Base-by-base conservation (phyloP, 129 eudicot genomes). In the Arctium lappa region DNA sequence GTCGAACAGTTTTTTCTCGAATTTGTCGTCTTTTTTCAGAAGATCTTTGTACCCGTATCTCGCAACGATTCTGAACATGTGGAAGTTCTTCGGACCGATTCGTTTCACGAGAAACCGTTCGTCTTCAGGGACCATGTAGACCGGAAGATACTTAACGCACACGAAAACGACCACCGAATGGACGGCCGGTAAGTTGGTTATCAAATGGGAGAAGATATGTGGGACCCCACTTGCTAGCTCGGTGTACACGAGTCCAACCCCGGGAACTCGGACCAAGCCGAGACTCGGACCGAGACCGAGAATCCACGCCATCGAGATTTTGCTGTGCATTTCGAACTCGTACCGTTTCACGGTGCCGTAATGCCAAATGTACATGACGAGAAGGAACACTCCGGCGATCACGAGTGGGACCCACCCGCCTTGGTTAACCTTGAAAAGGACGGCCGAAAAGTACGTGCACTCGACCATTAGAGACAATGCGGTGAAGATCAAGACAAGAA, bases 341-440 rank as follows among this genome's bases (percentile, higher is more conserved):
- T 93, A 93, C 13, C 97, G 90, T 73, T 93, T 93, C 9, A 91
- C 85, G 2, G 96, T 91, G 1, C 97, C 97, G n/a, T 91, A 93
- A 44, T 93, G 98, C 98, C 98, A 93, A 31, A 90, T 90, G 63
- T 77, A 90, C 98, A 93, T 93, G 85, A 93, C 79, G 74, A 93
- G 42, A 56, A 93, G 94, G 72, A 91, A 93, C 62, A 86, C 88
- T 1, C 89, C 96, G 2, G 98, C 94, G 16, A 93, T 89, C 74
- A 90, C 97, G 10, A 93, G 94, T 1, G 98, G 98, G 82, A 91
- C 96, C 98, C 98, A 93, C 36, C 98, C 98, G 12, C 98, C 98
- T 77, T 93, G 97, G 73, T 89, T 85, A 10, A 93, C 37, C 73
- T 93, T 93, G 81, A 91, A 84, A 15, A 91, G 91, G 42, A 91